Evolutionary conservation across 1,139 yeast species (phyloP), one percentile per base, ranked within the genome.

Genomic region (Suhomyces bolitotheri): DNA sequence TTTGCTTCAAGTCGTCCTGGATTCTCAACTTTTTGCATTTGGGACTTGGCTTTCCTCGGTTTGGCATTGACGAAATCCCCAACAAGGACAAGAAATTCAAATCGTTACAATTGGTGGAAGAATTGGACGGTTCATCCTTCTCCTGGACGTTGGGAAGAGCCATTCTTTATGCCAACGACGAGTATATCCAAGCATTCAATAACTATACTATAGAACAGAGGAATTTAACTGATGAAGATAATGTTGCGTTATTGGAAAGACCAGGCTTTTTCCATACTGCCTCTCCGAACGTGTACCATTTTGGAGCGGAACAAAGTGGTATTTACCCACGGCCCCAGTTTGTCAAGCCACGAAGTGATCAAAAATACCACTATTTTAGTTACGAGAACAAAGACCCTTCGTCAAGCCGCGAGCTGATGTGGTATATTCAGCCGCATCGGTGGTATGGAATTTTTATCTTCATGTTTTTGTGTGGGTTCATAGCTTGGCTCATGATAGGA

Each of bases 71-170:
- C 44, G 58, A 60, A 15, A 43, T 44, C 4, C 47, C 50, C 11
- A 50, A 49, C 31, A 53, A 53, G 30, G 53, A 51, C 27, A 54
- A 51, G 10, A 51, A 53, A 25, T 66, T 60, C 53, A 66, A 75
- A 36, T 69, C 84, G 0, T 71, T 86, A 39, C 78, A 75, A 40
- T 66, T 84, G 14, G 79, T 81, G 13, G 85, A 82, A 42, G 67
- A 72, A 35, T 64, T 85, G 31, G 78, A 78, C 26, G 88, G 86
- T 0, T 66, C 76, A 1, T 78, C 81, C 25, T 82, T 84, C 42
- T 77, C 92, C 1, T 87, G 96, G 96, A 85, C 95, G 1, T 61
- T 86, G 30, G 96, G 95, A 2, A 67, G 90, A 34, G 95, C 94
- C 3, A 57, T 86, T 4, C 56, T 87, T 17, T 86, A 86, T 51